A percentile compares a stretch with the other conserved stretches of the same genome.
Evolutionary conservation across 176 grass and related monocot genomes (phyloP).

Genomic region (Zoysia japonica): DNA sequence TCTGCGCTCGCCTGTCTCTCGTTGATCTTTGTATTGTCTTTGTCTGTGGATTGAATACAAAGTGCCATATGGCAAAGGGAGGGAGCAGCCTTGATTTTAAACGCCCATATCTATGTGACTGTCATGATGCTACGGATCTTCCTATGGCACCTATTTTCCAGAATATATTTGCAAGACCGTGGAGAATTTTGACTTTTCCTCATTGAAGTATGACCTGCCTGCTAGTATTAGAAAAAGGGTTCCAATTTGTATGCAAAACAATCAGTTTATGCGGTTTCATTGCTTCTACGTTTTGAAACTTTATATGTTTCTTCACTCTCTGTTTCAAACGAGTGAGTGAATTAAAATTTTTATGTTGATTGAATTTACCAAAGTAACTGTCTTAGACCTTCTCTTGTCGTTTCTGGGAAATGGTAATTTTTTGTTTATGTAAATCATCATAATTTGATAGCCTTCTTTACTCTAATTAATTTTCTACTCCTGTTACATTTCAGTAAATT

Average conservation of each 20-base stretch:
- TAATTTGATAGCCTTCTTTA: no score
- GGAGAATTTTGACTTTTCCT: slow-evolving; percentile 25
- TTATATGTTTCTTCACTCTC: not conserved
- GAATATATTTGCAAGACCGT: not conserved
- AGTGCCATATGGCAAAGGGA: not conserved
- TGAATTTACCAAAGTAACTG: not conserved
- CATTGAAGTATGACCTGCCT: not conserved
- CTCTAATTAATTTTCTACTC: no score
- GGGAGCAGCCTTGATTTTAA: slow-evolving; percentile 4
- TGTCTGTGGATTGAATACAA: slow-evolving; percentile 19
- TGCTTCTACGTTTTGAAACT: not conserved
- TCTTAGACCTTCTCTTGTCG: not conserved
- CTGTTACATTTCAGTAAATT: not conserved
- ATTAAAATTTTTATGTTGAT: not conserved
- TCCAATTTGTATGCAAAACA: not conserved
- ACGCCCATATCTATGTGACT: slow-evolving; percentile 7
- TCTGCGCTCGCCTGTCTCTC: not conserved
- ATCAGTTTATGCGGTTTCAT: slow-evolving; percentile 6
- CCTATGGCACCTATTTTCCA: not conserved
- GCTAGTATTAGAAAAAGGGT: not conserved
- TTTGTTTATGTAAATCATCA: no score
- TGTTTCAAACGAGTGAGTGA: slow-evolving; percentile 4
- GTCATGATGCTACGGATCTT: not conserved
- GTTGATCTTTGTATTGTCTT: not conserved
- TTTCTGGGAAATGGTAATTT: slow-evolving; percentile 6